phyloP scores from a whole-genome alignment of 139 green algal species.

The Coelastrella sp. region DNA sequence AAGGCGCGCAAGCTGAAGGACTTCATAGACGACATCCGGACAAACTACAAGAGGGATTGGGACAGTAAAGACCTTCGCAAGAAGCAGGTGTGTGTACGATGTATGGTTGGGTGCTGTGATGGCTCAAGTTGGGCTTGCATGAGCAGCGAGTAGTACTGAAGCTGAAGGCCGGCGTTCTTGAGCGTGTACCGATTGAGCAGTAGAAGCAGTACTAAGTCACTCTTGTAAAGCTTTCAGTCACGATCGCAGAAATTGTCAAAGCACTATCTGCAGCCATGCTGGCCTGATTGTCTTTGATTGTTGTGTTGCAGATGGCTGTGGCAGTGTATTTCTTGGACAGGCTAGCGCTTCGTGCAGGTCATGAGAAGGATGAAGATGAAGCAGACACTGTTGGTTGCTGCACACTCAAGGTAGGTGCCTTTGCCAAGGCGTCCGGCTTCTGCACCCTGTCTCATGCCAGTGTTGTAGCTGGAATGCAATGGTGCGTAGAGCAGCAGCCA shows the following conservation, averaged over 20 bases:
- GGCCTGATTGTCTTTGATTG: neutral
- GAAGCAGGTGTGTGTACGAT: slow-evolving; percentile 69
- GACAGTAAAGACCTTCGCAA: slow-evolving; percentile 60
- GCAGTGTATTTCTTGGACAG: slow-evolving; percentile 99
- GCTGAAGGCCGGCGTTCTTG: no score
- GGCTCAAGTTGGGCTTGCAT: no score
- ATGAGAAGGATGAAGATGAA: slow-evolving; percentile 99
- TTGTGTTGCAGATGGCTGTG: slow-evolving; percentile 86
- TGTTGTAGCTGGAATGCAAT: no score
- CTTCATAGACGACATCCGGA: slow-evolving; percentile 67
- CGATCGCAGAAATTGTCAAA: no score
- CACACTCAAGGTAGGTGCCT: slow-evolving; percentile 88
- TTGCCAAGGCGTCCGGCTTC: neutral
- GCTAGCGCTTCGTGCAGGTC: slow-evolving; percentile 97
- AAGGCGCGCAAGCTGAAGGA: slow-evolving; percentile 95
- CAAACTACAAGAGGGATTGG: slow-evolving; percentile 78
- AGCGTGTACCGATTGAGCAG: no score
- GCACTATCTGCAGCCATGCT: neutral
- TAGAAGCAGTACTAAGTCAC: no score
- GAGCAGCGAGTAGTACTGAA: no score
- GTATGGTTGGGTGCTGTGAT: neutral
- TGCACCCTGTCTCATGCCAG: neutral
- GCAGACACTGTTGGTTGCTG: slow-evolving; percentile 94
- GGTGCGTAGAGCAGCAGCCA: no score
- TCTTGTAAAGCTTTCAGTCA: no score